Base-by-base conservation (phyloP, 371 early-diverging fungal species). In the Dichotomocladium elegans region DNA sequence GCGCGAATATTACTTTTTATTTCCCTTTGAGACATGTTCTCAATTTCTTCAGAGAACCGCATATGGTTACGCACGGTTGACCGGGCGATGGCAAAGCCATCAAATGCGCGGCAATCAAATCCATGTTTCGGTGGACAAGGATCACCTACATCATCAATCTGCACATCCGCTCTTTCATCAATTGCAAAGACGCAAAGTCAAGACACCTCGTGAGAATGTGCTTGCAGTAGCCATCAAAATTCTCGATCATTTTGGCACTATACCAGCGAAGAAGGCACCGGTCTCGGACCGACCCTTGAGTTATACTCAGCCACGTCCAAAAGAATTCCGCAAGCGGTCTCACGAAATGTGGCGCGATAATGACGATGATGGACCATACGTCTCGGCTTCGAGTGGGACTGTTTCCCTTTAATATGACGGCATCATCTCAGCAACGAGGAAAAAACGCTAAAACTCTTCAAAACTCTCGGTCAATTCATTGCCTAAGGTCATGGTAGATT, bases 261-360 rank as follows among this genome's bases (percentile, higher is more conserved):
- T 58, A 81, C 81, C 55, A 91, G 90, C 27, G 96, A 96, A 54
- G 93, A 91, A 17, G 96, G 96, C 7, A 91, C 92, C 3, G 96
- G 96, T 3, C 65, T 92, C 4, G 96, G 96, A 0, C 95, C 95
- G 0, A 95, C 96, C 0, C 69, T 94, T 6, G 96, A 95, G 60
- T 95, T 94, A 58, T 96, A 92, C 61, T 72, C 93, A 2, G 60
- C 76, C 4, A 83, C 90, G 0, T 92, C 88, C 21, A 80, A 79
- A n/a, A 31, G 90, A 88, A 55, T 71, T 93, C 19, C 74, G 83
- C 33, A 82, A 80, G 43, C 70, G 60, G 41, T 68, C 63, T 3
- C 55, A 76, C 9, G 66, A 64, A 15, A 63, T 89, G 63, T 86
- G 89, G 86, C 70, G 82, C 3, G 78, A 78, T 28, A 68, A 48